phyloP scores from a whole-genome alignment of 768 basidiomycete species.

The Obba rivulosa region DNA sequence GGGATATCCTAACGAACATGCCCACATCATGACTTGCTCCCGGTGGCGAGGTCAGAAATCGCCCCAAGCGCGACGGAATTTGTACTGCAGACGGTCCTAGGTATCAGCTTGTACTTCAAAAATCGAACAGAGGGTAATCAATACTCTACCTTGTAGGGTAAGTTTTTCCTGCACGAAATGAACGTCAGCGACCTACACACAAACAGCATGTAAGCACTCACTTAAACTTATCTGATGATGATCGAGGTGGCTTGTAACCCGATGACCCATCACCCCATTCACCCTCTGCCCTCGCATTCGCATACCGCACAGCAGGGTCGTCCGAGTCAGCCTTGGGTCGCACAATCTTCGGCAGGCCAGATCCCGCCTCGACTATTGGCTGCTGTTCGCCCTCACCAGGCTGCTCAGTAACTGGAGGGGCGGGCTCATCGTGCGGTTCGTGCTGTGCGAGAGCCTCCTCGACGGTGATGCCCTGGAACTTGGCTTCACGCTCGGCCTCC shows the following conservation, averaged over 20 bases:
- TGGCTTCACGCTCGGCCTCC: slow-evolving; percentile 81
- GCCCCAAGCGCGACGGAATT: slow-evolving; percentile 84
- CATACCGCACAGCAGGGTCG: slow-evolving; percentile 60
- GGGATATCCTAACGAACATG: not conserved
- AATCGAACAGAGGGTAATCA: not conserved
- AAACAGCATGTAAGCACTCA: slow-evolving; percentile 16
- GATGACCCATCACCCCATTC: slow-evolving; percentile 51
- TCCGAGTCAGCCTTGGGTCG: slow-evolving; percentile 65
- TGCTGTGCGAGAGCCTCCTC: slow-evolving; percentile 61
- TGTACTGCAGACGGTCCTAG: slow-evolving; percentile 73
- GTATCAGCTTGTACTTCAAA: slow-evolving; percentile 38
- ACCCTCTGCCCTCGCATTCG: slow-evolving; percentile 45
- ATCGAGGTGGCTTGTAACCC: slow-evolving; percentile 23
- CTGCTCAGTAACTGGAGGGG: slow-evolving; percentile 1
- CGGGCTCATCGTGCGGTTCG: slow-evolving; percentile 30
- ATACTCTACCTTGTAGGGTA: slow-evolving; percentile 78
- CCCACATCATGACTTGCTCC: not conserved
- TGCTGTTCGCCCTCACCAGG: slow-evolving; percentile 29
- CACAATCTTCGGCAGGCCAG: slow-evolving; percentile 36
- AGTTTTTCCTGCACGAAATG: slow-evolving; percentile 51
- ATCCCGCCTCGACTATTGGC: slow-evolving; percentile 15
- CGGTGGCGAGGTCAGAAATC: slow-evolving; percentile 53
- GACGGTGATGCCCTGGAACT: slow-evolving; percentile 76
- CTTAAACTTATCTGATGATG: slow-evolving; percentile 63
- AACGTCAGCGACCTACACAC: not conserved